Evolutionary conservation across 768 basidiomycete genomes (phyloP), one percentile per base, ranked within the genome.

Genomic region (Lactifluus volemus): DNA sequence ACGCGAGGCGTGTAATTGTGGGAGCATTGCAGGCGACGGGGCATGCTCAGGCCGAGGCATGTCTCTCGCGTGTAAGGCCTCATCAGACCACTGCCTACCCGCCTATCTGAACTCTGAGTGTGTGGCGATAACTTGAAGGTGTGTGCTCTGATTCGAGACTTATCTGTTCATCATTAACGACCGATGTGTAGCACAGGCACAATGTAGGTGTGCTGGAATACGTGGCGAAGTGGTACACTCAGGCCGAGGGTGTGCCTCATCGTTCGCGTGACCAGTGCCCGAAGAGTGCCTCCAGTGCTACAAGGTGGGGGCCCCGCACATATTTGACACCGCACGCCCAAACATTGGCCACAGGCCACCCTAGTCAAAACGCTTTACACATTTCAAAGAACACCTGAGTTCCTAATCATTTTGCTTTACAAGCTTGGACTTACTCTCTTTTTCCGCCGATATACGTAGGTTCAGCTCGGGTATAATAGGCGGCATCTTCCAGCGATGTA

Each of bases 191-290:
- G 45, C 25, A 30, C 34, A 29, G 53, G 30, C 25, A 42, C 1
- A 12, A 15, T 25, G 38, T 55, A 29, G 48, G 53, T 34, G 48
- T 36, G 53, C 45, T 30, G 9, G 39, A 25, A 49, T 8, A 49
- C 14, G 41, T 14, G 34, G 44, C 15, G 41, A n/a, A 38, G 47
- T 38, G 42, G 21, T 54, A 36, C 47, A 42, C 47, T 41, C 59
- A 49, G 59, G 59, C 36, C 59, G 59, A 60, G 52, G 52, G 52
- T 54, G 48, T 19, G 11, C 30, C 7, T 49, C 14, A 19, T 41
- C 53, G 48, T 49, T 25, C 25, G 19, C 29, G 39, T 7, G 29
- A 53, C 45, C 45, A 29, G 44, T 38, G 9, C 21, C 53, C 19
- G 29, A 49, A 19, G 19, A 5, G 38, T 1, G 19, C 25, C 11